phyloP scores from a whole-genome alignment of 768 basidiomycete genomes.

The Pluteus cervinus region DNA sequence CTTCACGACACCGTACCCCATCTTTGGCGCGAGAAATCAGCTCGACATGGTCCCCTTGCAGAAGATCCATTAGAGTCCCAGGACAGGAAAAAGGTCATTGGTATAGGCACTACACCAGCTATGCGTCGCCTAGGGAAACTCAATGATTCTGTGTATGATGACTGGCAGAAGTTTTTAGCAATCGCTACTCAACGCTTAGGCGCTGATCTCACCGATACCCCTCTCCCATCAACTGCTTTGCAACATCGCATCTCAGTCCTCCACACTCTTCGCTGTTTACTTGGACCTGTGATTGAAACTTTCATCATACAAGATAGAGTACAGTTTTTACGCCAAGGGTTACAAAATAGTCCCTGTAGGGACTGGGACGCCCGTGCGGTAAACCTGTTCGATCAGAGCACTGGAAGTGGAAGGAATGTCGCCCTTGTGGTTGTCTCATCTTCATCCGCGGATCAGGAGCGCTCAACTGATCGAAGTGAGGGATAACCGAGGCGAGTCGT shows the following conservation, averaged over 20 bases:
- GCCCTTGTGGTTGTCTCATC: slow-evolving; percentile 48
- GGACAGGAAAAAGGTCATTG: too few relatives aligned
- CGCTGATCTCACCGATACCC: slow-evolving; percentile 16
- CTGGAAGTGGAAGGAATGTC: slow-evolving; percentile 69
- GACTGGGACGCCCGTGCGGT: slow-evolving; percentile 30
- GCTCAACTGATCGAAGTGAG: not conserved
- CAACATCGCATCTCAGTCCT: slow-evolving; percentile 48
- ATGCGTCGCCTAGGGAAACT: slow-evolving; percentile 48
- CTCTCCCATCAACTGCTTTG: slow-evolving; percentile 11
- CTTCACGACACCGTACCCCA: slow-evolving; percentile 15
- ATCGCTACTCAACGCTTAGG: slow-evolving; percentile 19
- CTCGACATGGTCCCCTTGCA: slow-evolving; percentile 12
- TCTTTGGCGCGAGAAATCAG: too few relatives aligned
- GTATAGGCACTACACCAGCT: slow-evolving; percentile 32
- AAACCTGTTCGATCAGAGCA: slow-evolving; percentile 68
- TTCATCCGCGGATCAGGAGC: slow-evolving; percentile 3
- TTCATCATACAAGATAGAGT: slow-evolving; percentile 58
- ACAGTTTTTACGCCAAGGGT: slow-evolving; percentile 45
- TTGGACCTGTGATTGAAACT: slow-evolving; percentile 66
- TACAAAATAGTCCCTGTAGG: slow-evolving; percentile 13
- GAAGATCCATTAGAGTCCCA: slow-evolving; percentile 3
- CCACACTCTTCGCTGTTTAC: slow-evolving; percentile 60
- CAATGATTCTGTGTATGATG: slow-evolving; percentile 39
- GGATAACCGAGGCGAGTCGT: slow-evolving; percentile 9
- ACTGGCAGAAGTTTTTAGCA: slow-evolving; percentile 43